Percentiles rank a stretch among this genome's conserved stretches.
Conservation (phyloP, 1,284 basidiomycete genomes). For the Ganoderma resinaceum region DNA sequence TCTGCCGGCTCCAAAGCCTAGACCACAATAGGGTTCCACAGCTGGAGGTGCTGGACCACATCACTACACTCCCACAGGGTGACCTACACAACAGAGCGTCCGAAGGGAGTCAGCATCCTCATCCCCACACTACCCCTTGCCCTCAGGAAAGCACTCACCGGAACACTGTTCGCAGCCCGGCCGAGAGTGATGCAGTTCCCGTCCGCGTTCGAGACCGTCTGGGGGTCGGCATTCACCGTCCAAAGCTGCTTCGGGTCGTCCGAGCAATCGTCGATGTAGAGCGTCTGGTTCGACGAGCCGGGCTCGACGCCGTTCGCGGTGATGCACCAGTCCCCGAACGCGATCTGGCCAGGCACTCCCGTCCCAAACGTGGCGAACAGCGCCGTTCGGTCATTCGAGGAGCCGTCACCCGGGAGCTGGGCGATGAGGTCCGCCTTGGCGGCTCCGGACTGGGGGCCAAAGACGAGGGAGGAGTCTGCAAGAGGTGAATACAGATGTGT, state of each 20-base stretch:
- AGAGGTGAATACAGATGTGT: background rate
- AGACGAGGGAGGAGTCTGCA: conserved; percentile 22
- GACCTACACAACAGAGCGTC: background rate
- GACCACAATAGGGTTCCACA: conserved; percentile 3
- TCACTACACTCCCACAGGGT: background rate
- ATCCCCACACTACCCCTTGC: background rate
- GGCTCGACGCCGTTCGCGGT: conserved; percentile 24
- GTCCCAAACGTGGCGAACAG: conserved; percentile 13
- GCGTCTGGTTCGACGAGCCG: conserved; percentile 13
- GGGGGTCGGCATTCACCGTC: conserved; percentile 16
- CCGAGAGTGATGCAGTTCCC: conserved; percentile 29
- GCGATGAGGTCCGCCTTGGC: conserved; percentile 9
- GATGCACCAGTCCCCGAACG: conserved; percentile 22
- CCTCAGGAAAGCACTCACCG: conserved; percentile 15
- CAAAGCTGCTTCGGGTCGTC: conserved; percentile 9
- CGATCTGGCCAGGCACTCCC: conserved; percentile 22
- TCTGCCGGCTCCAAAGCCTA: background rate
- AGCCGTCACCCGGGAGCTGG: conserved; percentile 20
- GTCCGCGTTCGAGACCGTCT: conserved; percentile 27
- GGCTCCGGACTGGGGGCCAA: conserved; percentile 12
- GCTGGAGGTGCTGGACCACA: background rate
- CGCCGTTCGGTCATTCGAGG: conserved; percentile 20
- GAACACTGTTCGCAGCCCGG: conserved; percentile 18
- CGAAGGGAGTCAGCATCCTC: background rate
- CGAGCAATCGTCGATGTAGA: conserved; percentile 23